phyloP scores from a whole-genome alignment of 2,329 filamentous ascomycete genomes.

The Ophiostoma sp. region DNA sequence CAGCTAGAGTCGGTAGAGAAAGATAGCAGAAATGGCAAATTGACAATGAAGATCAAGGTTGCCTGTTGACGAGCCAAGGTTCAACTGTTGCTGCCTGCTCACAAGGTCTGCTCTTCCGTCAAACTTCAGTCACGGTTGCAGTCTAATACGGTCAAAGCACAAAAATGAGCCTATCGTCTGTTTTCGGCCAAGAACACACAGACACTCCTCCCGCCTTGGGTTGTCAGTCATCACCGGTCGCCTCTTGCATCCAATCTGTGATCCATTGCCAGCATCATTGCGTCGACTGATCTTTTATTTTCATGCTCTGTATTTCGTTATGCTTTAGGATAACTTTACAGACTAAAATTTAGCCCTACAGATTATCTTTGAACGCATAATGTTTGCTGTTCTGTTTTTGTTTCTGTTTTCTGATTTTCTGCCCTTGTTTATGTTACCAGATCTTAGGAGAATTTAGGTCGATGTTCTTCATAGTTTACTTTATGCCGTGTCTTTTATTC shows the following conservation, averaged over 20 bases:
- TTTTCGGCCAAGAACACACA: conserved; percentile 11
- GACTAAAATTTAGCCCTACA: not conserved
- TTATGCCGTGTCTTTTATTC: not conserved
- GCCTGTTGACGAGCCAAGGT: not conserved
- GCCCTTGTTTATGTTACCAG: conserved; percentile 8
- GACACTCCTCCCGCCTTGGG: conserved; percentile 12
- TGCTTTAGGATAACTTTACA: not conserved
- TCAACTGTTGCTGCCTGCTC: not conserved
- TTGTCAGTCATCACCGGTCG: conserved; percentile 2
- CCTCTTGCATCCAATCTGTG: not conserved
- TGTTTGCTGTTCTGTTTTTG: conserved; percentile 15
- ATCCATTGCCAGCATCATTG: not conserved
- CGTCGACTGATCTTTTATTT: not conserved
- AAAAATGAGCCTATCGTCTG: conserved; percentile 9
- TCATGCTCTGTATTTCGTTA: not conserved
- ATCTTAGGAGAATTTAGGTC: conserved; percentile 10
- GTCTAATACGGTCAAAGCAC: conserved; percentile 12
- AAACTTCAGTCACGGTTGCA: not conserved
- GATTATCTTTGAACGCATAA: conserved; percentile 11
- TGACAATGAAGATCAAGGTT: not conserved
- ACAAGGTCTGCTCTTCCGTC: not conserved
- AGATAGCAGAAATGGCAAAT: not conserved
- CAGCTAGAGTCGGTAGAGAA: conserved; percentile 12
- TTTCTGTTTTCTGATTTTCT: conserved; percentile 15
- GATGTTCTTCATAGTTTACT: not conserved